Evolutionary conservation across 139 green algal species (phyloP).

Genomic region (Ulvella scutata): DNA sequence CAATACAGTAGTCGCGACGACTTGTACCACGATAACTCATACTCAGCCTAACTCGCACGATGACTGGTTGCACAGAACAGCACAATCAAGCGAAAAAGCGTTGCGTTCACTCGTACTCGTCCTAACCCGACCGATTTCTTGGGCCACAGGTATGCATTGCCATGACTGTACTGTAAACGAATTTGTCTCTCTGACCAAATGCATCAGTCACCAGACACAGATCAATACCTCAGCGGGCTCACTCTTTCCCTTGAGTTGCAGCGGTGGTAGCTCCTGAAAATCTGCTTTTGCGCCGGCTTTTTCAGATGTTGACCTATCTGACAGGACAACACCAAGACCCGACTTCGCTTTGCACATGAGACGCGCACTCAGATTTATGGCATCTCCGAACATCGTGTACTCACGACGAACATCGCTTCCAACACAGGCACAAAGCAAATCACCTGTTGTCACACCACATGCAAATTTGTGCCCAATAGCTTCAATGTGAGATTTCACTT

Average conservation of each 20-base stretch:
- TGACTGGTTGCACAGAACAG: slow-evolving; percentile 53
- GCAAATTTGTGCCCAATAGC: slow-evolving; percentile 11
- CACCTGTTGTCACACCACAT: slow-evolving; percentile 56
- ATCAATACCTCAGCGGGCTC: background rate
- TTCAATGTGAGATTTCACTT: slow-evolving; percentile 14
- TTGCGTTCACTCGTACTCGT: too few species aligned
- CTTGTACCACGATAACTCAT: slow-evolving; percentile 30
- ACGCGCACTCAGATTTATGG: slow-evolving; percentile 64
- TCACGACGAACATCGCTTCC: slow-evolving; percentile 48
- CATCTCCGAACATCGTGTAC: slow-evolving; percentile 76
- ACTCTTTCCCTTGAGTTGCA: background rate
- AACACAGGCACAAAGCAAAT: slow-evolving; percentile 64
- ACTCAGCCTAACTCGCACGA: slow-evolving; percentile 35
- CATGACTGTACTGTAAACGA: background rate
- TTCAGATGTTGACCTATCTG: background rate
- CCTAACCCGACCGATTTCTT: slow-evolving; percentile 13
- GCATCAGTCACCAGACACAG: background rate
- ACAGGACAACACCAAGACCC: background rate
- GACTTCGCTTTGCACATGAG: slow-evolving; percentile 49
- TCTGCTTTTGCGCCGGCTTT: background rate
- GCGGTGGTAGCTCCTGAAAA: slow-evolving; percentile 1
- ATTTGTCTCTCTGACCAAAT: background rate
- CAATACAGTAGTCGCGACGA: too few species aligned
- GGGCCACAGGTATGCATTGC: background rate
- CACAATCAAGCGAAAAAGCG: too few species aligned